Percentiles rank a stretch among this genome's conserved stretches.
phyloP scores from a whole-genome alignment of 805 yeast species.

The Ogataea pilisensis region DNA sequence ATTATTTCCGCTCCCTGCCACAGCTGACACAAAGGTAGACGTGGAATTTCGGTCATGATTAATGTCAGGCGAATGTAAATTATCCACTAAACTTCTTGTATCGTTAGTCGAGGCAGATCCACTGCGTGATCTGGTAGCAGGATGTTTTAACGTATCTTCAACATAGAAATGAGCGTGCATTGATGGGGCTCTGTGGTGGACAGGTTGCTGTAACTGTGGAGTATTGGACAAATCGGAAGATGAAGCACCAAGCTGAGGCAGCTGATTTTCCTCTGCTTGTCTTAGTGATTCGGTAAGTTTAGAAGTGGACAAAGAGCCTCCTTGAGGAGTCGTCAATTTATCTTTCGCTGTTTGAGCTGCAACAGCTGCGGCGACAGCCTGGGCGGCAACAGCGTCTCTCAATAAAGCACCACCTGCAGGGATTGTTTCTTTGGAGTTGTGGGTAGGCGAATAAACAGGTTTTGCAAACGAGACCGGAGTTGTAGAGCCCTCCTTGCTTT shows the following conservation, averaged over 20 bases:
- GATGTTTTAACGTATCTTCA: slow-evolving; percentile 60
- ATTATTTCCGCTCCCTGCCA: no score
- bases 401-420: slow-evolving; percentile 27
- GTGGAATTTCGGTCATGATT: no score
- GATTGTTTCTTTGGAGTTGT: slow-evolving; percentile 15
- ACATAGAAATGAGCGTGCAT: slow-evolving; percentile 79
- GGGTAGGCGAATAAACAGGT: slow-evolving; percentile 3
- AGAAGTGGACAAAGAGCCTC: slow-evolving; percentile 5
- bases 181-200: slow-evolving; percentile 52
- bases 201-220: not conserved
- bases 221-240: not conserved
- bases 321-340: slow-evolving; percentile 8
- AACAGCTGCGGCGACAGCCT: slow-evolving; percentile 36
- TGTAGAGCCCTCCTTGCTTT: not conserved
- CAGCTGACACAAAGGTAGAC: no score
- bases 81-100: slow-evolving; percentile 10
- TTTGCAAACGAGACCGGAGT: not conserved
- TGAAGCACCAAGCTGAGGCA: not conserved
- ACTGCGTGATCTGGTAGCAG: slow-evolving; percentile 32
- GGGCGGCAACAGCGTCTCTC: slow-evolving; percentile 34
- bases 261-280: not conserved
- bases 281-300: slow-evolving; percentile 26
- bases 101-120: slow-evolving; percentile 30
- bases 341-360: slow-evolving; percentile 38
- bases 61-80: not conserved